Evolutionary conservation across 345 rosid genomes (phyloP).

Genomic region (Viola odorata): DNA sequence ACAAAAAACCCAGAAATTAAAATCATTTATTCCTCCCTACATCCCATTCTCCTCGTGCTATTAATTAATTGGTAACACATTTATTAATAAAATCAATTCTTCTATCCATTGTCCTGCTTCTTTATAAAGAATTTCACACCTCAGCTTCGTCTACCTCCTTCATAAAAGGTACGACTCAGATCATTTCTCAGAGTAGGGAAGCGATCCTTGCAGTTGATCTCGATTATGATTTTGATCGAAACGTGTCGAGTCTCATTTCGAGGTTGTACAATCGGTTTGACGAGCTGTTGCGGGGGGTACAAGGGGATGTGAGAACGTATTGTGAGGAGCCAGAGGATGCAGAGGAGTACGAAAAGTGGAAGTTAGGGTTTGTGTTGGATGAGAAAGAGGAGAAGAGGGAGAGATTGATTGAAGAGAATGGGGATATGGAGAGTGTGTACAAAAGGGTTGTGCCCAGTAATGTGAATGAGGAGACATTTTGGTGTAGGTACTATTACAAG

Average conservation of each 20-base stretch:
- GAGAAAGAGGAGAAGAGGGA: conserved; percentile 43
- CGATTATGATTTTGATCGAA: conserved; percentile 40
- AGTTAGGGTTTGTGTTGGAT: conserved; percentile 44
- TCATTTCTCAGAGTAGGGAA: conserved; percentile 79
- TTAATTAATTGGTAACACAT: too few species aligned
- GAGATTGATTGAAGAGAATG: conserved; percentile 50
- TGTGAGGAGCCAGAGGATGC: conserved; percentile 69
- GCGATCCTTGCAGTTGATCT: conserved; percentile 56
- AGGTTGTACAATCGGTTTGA: conserved; percentile 72
- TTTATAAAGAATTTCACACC: too few species aligned
- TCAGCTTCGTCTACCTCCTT: too few species aligned
- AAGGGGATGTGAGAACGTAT: conserved; percentile 58
- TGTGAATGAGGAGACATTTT: conserved; percentile 62
- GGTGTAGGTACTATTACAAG: conserved; percentile 73
- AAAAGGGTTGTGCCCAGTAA: conserved; percentile 47
- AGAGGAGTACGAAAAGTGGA: conserved; percentile 66
- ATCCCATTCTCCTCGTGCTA: too few species aligned
- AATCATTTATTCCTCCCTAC: too few species aligned
- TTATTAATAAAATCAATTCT: too few species aligned
- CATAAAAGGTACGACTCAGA: conserved; percentile 32
- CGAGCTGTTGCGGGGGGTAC: conserved; percentile 56
- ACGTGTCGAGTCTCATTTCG: conserved; percentile 32
- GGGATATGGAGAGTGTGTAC: conserved; percentile 40
- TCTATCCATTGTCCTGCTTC: too few species aligned
- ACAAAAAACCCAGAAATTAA: too few species aligned